These are phyloP conservation scores for Thelonectria discophora DNA, from an alignment of 2,329 filamentous ascomycete species.

Conservation along the genomic window DNA sequence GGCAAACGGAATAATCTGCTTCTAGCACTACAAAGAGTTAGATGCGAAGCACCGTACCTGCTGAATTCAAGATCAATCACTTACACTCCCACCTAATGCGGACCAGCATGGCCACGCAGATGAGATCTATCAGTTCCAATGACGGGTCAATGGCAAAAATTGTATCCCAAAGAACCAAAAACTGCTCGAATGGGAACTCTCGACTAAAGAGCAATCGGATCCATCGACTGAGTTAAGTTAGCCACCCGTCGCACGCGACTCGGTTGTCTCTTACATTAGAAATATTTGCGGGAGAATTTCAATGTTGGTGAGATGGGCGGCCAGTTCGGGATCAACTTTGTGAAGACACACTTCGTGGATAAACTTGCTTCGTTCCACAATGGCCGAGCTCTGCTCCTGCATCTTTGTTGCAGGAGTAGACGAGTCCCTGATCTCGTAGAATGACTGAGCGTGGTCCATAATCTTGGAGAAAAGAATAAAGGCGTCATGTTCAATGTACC, in stretches of 20 bases:
- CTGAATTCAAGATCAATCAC: slow-evolving; percentile 41
- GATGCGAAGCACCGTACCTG: slow-evolving; percentile 11
- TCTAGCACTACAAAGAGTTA: slow-evolving; percentile 70
- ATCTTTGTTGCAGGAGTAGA: slow-evolving; percentile 27
- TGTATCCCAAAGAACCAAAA: slow-evolving; percentile 88
- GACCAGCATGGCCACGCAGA: slow-evolving; percentile 94
- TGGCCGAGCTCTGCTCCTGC: slow-evolving; percentile 59
- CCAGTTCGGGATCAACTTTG: slow-evolving; percentile 83
- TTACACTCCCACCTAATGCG: slow-evolving; percentile 89
- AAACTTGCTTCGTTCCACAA: slow-evolving; percentile 84
- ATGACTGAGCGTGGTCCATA: slow-evolving; percentile 87
- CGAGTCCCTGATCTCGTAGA: slow-evolving; percentile 74
- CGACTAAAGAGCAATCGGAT: slow-evolving; percentile 90
- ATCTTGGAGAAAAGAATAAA: slow-evolving; percentile 85
- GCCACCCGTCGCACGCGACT: neutral
- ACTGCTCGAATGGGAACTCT: slow-evolving; percentile 88
- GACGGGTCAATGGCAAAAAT: slow-evolving; percentile 87
- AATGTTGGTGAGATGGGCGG: slow-evolving; percentile 79
- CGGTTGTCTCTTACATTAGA: slow-evolving; percentile 72
- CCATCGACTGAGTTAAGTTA: slow-evolving; percentile 74
- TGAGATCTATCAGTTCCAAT: slow-evolving; percentile 82
- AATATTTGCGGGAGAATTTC: slow-evolving; percentile 98
- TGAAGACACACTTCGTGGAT: slow-evolving; percentile 86
- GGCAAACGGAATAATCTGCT: slow-evolving; percentile 85
- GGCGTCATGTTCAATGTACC: slow-evolving; percentile 87